Base-by-base conservation (phyloP, 2,329 filamentous ascomycete genomes). In the Stachybotrys elegans region DNA sequence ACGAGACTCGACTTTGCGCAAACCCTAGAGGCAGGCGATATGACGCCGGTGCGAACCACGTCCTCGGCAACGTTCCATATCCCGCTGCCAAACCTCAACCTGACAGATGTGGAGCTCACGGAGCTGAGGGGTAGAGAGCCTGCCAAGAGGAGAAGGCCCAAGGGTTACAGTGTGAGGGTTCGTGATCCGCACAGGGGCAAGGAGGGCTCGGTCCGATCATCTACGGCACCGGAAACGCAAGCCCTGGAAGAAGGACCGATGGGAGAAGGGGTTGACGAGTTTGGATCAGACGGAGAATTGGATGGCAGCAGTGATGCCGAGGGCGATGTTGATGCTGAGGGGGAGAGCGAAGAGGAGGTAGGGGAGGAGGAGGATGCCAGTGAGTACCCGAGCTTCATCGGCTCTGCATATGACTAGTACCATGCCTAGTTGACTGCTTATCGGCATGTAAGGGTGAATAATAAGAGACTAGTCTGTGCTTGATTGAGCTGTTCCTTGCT, bases 101-200 rank as follows among this genome's bases (percentile, higher is more conserved):
- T 68, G 3, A 66, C 65, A 4, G 54, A 60, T 6, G 59, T 66
- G 17, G 65, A 68, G 44, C 52, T 67, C 11, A 63, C 54, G 5
- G 48, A 55, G 22, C 51, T 68, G 6, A 53, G 65, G 2, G 65
- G 65, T 8, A 53, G 60, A 21, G 57, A 63, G 22, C 62, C 63
- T 1, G 53, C 60, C 2, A 65, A 60, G 50, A 67, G 62, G 52
- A 57, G 56, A 13, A 66, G 61, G 48, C 63, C 61, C 21, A 58
- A 57, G 23, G 61, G 61, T 1, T 67, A 67, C 25, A 65, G 62
- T 17, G 59, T 63, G 7, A 57, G 59, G 12, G 49, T 66, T 2
- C 49, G 53, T 6, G 56, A 59, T 13, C 51, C 51, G 1, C 53
- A 48, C 20, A 53, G 53, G 29, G 45, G 44, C 13, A 22, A 48